A percentile compares a stretch with the other conserved stretches of the same genome.
Conservation (phyloP, 2,329 filamentous ascomycete species). For the Paraphoma chrysanthemicola region DNA sequence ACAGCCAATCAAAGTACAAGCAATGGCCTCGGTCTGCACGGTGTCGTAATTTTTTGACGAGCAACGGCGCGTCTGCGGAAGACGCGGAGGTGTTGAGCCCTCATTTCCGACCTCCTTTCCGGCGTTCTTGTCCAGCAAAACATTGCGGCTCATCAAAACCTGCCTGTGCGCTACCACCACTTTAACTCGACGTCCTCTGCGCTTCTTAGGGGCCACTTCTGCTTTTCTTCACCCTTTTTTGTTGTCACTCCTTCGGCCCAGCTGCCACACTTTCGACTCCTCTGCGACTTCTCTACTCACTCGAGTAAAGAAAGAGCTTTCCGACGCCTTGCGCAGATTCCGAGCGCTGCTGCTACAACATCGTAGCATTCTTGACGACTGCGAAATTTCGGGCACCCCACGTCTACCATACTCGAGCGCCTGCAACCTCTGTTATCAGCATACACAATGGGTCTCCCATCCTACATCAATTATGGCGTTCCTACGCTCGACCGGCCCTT, state of each 20-base stretch:
- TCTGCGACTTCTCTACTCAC: neutral
- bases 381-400: no score
- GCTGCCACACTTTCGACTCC: slow-evolving; percentile 17
- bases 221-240: slow-evolving; percentile 26
- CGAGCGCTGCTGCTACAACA: slow-evolving; percentile 6
- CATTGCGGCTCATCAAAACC: slow-evolving; percentile 33
- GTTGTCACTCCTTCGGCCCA: slow-evolving; percentile 46
- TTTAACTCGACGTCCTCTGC: slow-evolving; percentile 21
- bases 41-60: slow-evolving; percentile 25
- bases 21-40: slow-evolving; percentile 28
- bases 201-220: slow-evolving; percentile 24
- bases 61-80: slow-evolving; percentile 31
- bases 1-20: slow-evolving; percentile 20
- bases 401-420: neutral
- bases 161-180: slow-evolving; percentile 12
- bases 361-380: neutral
- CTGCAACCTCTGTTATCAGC: slow-evolving; percentile 3
- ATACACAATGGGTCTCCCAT: slow-evolving; percentile 56
- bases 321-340: slow-evolving; percentile 13
- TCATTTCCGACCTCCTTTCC: slow-evolving; percentile 40
- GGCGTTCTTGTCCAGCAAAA: slow-evolving; percentile 27
- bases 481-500: slow-evolving; percentile 92
- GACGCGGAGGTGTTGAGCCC: slow-evolving; percentile 33
- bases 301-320: neutral
- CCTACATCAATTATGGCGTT: slow-evolving; percentile 62